Evolutionary conservation across 1,284 basidiomycete genomes (phyloP).

Genomic region (Moesziomyces sp.): DNA sequence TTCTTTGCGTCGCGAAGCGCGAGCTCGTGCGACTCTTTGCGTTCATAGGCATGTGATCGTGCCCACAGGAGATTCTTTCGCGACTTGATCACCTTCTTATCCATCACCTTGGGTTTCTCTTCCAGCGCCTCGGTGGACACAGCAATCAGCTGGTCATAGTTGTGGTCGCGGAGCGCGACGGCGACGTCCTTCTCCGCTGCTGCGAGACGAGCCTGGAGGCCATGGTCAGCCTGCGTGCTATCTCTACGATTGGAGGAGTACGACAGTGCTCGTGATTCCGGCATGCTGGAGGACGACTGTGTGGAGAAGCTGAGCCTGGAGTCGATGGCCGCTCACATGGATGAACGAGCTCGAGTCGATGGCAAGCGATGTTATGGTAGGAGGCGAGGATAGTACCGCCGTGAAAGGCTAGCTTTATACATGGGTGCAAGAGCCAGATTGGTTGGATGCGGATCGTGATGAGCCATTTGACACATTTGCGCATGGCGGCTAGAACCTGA

Average conservation of each 20-base stretch:
- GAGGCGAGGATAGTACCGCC: too few relatives aligned
- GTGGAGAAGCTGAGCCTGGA: too few relatives aligned
- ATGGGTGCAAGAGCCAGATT: too few relatives aligned
- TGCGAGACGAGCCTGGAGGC: conserved; percentile 8
- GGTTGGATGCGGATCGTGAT: too few relatives aligned
- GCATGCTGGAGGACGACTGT: conserved; percentile 2
- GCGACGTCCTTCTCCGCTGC: conserved; percentile 18
- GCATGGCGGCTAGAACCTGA: too few relatives aligned
- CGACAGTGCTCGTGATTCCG: not conserved
- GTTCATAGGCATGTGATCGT: conserved; percentile 22
- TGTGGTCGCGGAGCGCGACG: conserved; percentile 4
- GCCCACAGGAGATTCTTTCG: conserved; percentile 42
- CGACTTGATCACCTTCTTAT: conserved; percentile 22
- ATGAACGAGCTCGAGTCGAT: not conserved
- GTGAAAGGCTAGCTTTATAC: too few relatives aligned
- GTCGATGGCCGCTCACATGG: too few relatives aligned
- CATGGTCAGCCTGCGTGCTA: not conserved
- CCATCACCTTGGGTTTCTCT: not conserved
- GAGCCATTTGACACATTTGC: too few relatives aligned
- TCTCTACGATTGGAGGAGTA: not conserved
- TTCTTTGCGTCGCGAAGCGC: conserved; percentile 34
- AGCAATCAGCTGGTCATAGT: conserved; percentile 25
- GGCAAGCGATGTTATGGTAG: not conserved
- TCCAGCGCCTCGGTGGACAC: conserved; percentile 18
- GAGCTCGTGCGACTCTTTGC: conserved; percentile 5